Conservation (phyloP, 2,329 filamentous ascomycete genomes). For the Lasiodiplodia gonubiensis region DNA sequence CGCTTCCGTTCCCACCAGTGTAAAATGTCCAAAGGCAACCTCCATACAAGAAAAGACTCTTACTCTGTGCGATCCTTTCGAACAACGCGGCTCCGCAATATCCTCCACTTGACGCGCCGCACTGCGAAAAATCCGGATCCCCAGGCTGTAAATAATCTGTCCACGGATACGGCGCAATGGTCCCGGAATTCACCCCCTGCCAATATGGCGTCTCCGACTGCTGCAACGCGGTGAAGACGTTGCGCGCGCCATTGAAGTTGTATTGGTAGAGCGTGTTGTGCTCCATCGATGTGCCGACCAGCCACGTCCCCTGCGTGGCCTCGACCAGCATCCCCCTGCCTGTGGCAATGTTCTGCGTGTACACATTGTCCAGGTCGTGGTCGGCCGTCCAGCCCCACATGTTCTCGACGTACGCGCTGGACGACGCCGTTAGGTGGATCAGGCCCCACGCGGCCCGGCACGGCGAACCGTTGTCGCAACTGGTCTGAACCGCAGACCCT, state of each 20-base stretch:
- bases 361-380: slow-evolving; percentile 53
- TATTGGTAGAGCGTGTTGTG: slow-evolving; percentile 62
- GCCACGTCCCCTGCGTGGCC: slow-evolving; percentile 59
- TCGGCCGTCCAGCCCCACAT: slow-evolving; percentile 62
- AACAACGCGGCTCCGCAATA: slow-evolving; percentile 28
- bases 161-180: slow-evolving; percentile 50
- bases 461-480: slow-evolving; percentile 41
- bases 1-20: slow-evolving; percentile 1
- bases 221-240: slow-evolving; percentile 58
- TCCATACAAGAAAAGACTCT: slow-evolving; percentile 21
- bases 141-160: slow-evolving; percentile 41
- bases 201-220: slow-evolving; percentile 63
- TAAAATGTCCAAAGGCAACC: slow-evolving; percentile 27
- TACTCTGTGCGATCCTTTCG: neutral
- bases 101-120: slow-evolving; percentile 29
- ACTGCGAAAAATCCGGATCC: slow-evolving; percentile 40
- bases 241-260: slow-evolving; percentile 56
- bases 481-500: slow-evolving; percentile 36
- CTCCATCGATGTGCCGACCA: slow-evolving; percentile 59
- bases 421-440: slow-evolving; percentile 56
- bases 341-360: slow-evolving; percentile 51
- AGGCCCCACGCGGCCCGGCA: slow-evolving; percentile 43
- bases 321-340: slow-evolving; percentile 58
- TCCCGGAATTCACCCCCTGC: slow-evolving; percentile 36
- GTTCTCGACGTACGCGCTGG: slow-evolving; percentile 61